Evolutionary conservation across 805 yeast genomes (phyloP).

Genomic region (Wickerhamiella parazyma): DNA sequence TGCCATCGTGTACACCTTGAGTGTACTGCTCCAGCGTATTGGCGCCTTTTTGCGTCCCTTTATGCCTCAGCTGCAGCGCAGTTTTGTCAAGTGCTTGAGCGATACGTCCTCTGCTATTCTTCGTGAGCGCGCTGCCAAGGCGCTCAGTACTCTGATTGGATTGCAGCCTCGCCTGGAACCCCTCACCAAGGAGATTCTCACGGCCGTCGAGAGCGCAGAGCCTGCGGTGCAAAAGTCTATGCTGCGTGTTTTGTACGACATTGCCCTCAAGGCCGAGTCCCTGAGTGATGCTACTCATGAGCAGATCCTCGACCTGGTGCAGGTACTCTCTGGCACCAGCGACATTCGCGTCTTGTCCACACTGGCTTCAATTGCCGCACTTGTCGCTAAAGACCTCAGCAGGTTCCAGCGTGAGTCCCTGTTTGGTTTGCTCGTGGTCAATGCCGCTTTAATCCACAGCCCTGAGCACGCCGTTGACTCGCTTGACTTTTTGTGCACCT

Average conservation of each 20-base stretch:
- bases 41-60: conserved; percentile 90
- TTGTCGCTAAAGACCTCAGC: conserved; percentile 10
- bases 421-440: conserved; percentile 19
- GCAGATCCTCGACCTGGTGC: conserved; percentile 57
- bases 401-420: conserved; percentile 4
- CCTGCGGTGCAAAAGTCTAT: conserved; percentile 60
- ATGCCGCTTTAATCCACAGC: conserved; percentile 19
- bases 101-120: conserved; percentile 62
- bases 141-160: conserved; percentile 74
- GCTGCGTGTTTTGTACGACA: conserved; percentile 72
- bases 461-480: conserved; percentile 47
- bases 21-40: conserved; percentile 61
- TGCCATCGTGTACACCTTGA: conserved; percentile 79
- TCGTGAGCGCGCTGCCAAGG: conserved; percentile 75
- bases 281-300: conserved; percentile 62
- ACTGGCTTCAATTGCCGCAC: conserved; percentile 34
- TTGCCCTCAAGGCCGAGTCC: conserved; percentile 60
- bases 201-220: conserved; percentile 45
- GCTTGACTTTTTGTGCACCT: conserved; percentile 66
- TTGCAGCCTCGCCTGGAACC: conserved; percentile 93
- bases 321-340: conserved; percentile 46
- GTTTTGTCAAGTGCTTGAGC: conserved; percentile 81
- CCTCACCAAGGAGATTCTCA: conserved; percentile 64
- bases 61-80: conserved; percentile 93
- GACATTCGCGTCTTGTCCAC: conserved; percentile 23